Conservation (phyloP, 2,329 filamentous ascomycete species). For the Falciphora oryzae region DNA sequence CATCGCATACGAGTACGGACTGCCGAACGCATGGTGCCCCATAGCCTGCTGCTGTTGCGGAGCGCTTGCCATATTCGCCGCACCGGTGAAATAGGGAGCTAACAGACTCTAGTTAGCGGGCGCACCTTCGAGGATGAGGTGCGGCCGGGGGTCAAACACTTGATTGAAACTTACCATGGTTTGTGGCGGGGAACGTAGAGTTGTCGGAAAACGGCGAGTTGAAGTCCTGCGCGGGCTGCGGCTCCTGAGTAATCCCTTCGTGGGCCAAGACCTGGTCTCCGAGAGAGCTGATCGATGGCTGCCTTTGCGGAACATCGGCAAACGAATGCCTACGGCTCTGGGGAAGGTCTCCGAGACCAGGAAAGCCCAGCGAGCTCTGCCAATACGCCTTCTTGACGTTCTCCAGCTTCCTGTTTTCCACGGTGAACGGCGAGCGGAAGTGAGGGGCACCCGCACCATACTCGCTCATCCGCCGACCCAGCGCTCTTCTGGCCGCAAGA, state of each 20-base stretch:
- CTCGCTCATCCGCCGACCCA: slow-evolving; percentile 52
- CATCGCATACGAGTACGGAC: slow-evolving; percentile 29
- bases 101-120: slow-evolving; percentile 19
- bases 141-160: too few species aligned
- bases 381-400: slow-evolving; percentile 63
- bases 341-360: slow-evolving; percentile 53
- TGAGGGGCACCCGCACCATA: slow-evolving; percentile 34
- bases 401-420: slow-evolving; percentile 58
- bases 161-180: slow-evolving; percentile 19
- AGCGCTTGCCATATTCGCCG: slow-evolving; percentile 21
- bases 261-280: slow-evolving; percentile 44
- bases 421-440: slow-evolving; percentile 42
- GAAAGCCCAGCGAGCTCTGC: slow-evolving; percentile 66
- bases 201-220: slow-evolving; percentile 33
- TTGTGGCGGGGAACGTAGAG: slow-evolving; percentile 27
- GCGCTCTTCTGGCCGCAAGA: slow-evolving; percentile 37
- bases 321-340: slow-evolving; percentile 79
- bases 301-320: slow-evolving; percentile 58
- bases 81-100: slow-evolving; percentile 34
- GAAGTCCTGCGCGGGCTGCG: slow-evolving; percentile 37
- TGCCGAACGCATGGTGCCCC: slow-evolving; percentile 26
- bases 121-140: slow-evolving; percentile 18
- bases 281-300: slow-evolving; percentile 57
- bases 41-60: slow-evolving; percentile 1
- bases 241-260: slow-evolving; percentile 40